Evolutionary conservation across 345 rosid species (phyloP).

Genomic region (Lenwebbia sp.): DNA sequence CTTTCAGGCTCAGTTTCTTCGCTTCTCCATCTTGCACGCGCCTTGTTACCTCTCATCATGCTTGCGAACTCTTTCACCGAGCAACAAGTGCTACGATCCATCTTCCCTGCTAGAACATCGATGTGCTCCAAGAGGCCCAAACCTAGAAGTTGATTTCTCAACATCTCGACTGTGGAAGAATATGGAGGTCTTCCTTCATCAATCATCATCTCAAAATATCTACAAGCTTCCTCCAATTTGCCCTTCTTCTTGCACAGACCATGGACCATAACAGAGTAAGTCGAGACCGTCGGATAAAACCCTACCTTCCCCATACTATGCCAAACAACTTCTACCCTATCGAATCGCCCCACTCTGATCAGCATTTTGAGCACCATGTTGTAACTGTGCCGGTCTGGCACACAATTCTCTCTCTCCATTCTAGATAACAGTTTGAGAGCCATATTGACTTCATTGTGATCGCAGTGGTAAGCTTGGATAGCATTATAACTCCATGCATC

Average conservation of each 20-base stretch:
- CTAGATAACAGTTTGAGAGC: slow-evolving; percentile 52
- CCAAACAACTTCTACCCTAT: slow-evolving; percentile 60
- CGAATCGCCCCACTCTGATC: slow-evolving; percentile 66
- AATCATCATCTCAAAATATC: slow-evolving; percentile 84
- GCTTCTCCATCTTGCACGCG: slow-evolving; percentile 8
- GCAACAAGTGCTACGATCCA: slow-evolving; percentile 61
- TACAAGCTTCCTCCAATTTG: slow-evolving; percentile 72
- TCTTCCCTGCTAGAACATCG: slow-evolving; percentile 61
- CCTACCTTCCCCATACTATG: slow-evolving; percentile 51
- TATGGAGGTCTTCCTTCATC: slow-evolving; percentile 90
- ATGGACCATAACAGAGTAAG: slow-evolving; percentile 77
- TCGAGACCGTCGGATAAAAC: slow-evolving; percentile 70
- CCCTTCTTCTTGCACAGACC: slow-evolving; percentile 69
- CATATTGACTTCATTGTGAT: slow-evolving; percentile 61
- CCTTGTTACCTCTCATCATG: slow-evolving; percentile 51
- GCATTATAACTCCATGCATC: slow-evolving; percentile 84
- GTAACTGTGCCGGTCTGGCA: slow-evolving; percentile 59
- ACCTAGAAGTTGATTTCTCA: slow-evolving; percentile 57
- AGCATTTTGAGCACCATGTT: slow-evolving; percentile 76
- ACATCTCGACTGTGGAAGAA: slow-evolving; percentile 53
- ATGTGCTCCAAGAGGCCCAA: slow-evolving; percentile 44
- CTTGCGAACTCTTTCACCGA: slow-evolving; percentile 51
- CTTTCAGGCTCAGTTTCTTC: slow-evolving; percentile 35
- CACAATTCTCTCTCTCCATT: slow-evolving; percentile 47
- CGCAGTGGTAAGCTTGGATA: slow-evolving; percentile 66